These are phyloP conservation scores for Isabelozyma heimii DNA, from an alignment of 805 yeast species.

Conservation along the genomic window DNA sequence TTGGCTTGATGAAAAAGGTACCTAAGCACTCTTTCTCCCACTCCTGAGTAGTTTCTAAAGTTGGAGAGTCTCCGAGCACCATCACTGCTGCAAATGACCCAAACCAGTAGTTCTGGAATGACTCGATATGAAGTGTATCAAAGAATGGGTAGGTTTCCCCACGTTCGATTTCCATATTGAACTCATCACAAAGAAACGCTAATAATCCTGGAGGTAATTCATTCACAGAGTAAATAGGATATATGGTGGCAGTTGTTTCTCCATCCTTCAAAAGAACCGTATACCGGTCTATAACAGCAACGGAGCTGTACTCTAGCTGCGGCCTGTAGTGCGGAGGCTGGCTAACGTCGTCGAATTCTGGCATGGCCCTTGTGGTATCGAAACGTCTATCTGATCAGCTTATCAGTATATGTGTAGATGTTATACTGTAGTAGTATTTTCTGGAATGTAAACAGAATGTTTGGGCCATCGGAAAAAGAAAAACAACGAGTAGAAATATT, in stretches of 20 bases:
- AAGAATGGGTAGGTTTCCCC: slow-evolving; percentile 88
- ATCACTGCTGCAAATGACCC: slow-evolving; percentile 74
- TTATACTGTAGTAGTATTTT: slow-evolving; percentile 28
- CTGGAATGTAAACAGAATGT: slow-evolving; percentile 15
- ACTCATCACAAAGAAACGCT: slow-evolving; percentile 84
- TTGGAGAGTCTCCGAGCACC: slow-evolving; percentile 70
- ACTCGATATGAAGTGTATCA: slow-evolving; percentile 71
- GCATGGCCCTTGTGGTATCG: slow-evolving; percentile 28
- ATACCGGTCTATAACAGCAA: slow-evolving; percentile 52
- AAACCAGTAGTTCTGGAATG: slow-evolving; percentile 86
- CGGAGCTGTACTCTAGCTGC: slow-evolving; percentile 36
- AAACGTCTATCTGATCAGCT: not conserved
- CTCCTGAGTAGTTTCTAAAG: slow-evolving; percentile 51
- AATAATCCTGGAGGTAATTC: slow-evolving; percentile 76
- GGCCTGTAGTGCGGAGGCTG: slow-evolving; percentile 48
- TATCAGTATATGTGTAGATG: slow-evolving; percentile 21
- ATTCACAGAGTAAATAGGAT: slow-evolving; percentile 68
- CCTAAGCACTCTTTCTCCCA: slow-evolving; percentile 96
- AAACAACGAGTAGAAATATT: not conserved
- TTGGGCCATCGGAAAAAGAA: not conserved
- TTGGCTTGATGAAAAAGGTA: slow-evolving; percentile 78
- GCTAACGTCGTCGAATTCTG: slow-evolving; percentile 48
- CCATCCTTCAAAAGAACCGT: slow-evolving; percentile 83
- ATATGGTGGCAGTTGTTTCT: slow-evolving; percentile 89
- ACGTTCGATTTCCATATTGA: slow-evolving; percentile 85